These are phyloP conservation scores for Gossypium turneri DNA, from an alignment of 345 rosid genomes.

Conservation along the genomic window DNA sequence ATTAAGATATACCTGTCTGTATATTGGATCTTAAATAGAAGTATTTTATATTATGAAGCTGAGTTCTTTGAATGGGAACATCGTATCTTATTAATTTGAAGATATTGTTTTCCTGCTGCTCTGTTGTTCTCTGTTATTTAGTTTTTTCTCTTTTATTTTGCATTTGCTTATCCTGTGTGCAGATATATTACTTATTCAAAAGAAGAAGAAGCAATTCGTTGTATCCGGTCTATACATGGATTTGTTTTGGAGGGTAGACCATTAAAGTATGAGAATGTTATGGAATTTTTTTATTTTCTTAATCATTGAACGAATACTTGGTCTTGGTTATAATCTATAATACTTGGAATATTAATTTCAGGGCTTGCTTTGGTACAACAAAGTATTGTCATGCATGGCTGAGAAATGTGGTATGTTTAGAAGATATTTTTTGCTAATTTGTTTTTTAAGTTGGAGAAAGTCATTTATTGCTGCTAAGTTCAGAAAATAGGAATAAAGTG, in stretches of 20 bases:
- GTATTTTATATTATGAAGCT: neutral
- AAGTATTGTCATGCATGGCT: conserved; percentile 1
- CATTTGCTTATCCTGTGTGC: neutral
- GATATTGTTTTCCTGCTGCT: too few relatives aligned
- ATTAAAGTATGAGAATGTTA: neutral
- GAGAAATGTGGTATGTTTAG: neutral
- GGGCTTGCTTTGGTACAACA: neutral
- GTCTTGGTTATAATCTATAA: neutral
- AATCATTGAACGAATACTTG: neutral
- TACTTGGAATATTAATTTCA: neutral
- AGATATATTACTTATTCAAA: neutral
- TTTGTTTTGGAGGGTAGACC: neutral
- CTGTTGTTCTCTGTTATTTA: too few relatives aligned
- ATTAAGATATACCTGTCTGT: neutral
- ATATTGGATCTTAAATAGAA: neutral
- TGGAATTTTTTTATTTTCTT: neutral
- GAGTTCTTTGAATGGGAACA: neutral
- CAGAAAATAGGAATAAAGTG: neutral
- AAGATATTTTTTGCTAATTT: neutral
- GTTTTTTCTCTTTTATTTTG: neutral
- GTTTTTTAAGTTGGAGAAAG: neutral
- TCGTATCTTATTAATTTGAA: neutral
- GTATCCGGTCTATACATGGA: neutral
- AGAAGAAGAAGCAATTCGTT: neutral
- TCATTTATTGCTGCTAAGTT: neutral